phyloP scores from a whole-genome alignment of 163 green algal species.

The Scenedesmus sp. region DNA sequence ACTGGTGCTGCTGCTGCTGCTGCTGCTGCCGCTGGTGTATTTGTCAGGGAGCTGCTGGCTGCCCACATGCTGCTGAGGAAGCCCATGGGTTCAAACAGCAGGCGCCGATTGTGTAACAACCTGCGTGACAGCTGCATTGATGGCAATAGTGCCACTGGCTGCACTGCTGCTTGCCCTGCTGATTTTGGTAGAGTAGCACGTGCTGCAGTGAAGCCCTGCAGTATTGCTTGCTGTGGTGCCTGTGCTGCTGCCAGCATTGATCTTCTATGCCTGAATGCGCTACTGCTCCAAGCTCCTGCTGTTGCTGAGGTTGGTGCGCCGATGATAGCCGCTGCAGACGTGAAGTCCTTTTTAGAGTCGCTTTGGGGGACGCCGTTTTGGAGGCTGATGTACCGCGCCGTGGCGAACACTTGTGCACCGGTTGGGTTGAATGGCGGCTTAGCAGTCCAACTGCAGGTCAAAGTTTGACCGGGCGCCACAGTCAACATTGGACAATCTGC shows the following conservation, averaged over 20 bases:
- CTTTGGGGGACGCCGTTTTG: neutral
- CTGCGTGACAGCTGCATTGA: neutral
- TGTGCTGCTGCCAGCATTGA: neutral
- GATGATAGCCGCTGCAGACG: neutral
- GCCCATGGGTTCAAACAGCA: neutral
- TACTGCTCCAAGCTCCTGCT: neutral
- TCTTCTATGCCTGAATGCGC: neutral
- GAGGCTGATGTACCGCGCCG: slow-evolving; percentile 4
- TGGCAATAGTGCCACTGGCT: neutral
- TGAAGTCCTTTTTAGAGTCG: slow-evolving; percentile 5
- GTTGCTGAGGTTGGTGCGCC: neutral
- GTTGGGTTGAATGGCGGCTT: slow-evolving; percentile 30
- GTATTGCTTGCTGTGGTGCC: neutral
- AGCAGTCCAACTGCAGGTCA: slow-evolving; percentile 20
- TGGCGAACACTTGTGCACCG: neutral
- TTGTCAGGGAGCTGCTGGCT: neutral
- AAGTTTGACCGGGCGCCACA: neutral
- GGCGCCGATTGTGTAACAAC: neutral
- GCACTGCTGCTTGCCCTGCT: neutral
- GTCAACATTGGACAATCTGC: slow-evolving; percentile 17
- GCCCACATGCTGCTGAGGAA: neutral
- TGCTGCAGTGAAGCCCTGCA: neutral
- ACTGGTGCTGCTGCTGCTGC: neutral
- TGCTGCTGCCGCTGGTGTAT: neutral
- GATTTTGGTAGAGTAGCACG: neutral